Evolutionary conservation across 1,284 basidiomycete species (phyloP).

Genomic region (Testicularia cyperi): DNA sequence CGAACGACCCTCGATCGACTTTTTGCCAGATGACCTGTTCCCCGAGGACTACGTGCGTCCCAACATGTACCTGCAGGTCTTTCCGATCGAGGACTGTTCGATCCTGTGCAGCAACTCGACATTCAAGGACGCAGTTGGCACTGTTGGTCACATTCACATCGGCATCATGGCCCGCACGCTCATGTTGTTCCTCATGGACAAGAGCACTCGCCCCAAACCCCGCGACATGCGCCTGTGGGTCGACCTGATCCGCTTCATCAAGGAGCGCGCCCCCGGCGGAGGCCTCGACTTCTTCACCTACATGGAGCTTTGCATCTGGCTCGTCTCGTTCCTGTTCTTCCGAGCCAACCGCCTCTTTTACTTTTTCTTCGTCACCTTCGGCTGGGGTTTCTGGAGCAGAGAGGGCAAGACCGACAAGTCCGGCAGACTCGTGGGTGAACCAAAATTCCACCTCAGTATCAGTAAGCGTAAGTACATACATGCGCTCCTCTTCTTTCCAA

Average conservation of each 20-base stretch:
- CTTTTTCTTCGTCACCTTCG: slow-evolving; percentile 54
- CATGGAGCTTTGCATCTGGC: slow-evolving; percentile 64
- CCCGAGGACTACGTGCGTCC: slow-evolving; percentile 66
- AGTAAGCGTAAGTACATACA: slow-evolving; percentile 25
- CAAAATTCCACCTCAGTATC: slow-evolving; percentile 43
- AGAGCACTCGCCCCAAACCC: slow-evolving; percentile 64
- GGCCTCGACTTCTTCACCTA: slow-evolving; percentile 70
- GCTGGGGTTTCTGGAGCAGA: slow-evolving; percentile 52
- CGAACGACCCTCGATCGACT: slow-evolving; percentile 66
- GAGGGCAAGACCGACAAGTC: slow-evolving; percentile 30
- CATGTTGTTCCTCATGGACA: slow-evolving; percentile 67
- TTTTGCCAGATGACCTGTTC: slow-evolving; percentile 68
- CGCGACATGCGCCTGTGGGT: slow-evolving; percentile 71
- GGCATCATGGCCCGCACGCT: slow-evolving; percentile 66
- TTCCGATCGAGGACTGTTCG: slow-evolving; percentile 67
- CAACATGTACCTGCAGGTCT: slow-evolving; percentile 69
- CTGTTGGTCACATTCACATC: slow-evolving; percentile 50
- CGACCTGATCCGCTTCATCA: slow-evolving; percentile 67
- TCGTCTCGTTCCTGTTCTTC: slow-evolving; percentile 51
- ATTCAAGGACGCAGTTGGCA: slow-evolving; percentile 63
- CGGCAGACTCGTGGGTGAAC: slow-evolving; percentile 26
- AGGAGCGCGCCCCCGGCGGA: slow-evolving; percentile 66
- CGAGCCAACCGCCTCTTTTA: slow-evolving; percentile 38
- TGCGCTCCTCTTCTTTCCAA: background rate
- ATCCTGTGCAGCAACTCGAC: slow-evolving; percentile 68